Base-by-base conservation (phyloP, 345 rosid genomes). In the Barbarea vulgaris region DNA sequence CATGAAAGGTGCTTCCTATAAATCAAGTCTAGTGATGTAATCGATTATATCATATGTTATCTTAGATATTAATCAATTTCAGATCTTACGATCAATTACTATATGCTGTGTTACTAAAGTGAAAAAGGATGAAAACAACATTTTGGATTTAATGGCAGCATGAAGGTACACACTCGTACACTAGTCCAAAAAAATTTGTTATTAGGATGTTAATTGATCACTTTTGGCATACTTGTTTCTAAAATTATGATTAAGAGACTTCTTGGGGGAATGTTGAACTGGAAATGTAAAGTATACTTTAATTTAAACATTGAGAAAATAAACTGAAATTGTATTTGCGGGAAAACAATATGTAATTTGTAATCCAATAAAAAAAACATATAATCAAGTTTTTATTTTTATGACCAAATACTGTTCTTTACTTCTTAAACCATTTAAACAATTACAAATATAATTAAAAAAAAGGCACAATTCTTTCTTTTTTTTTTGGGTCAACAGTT, bases 21-120 rank as follows among this genome's bases (percentile, higher is more conserved):
- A 64, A 77, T 77, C 77, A 46, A 77, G 17, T 64, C 68, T 70
- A 57, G 39, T 77, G 68, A 56, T 57, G 72, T n/a, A 9, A 64
- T 48, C 80, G 80, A 77, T 63, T 62, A 61, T 63, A 46, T 77
- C 70, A 52, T 54, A 54, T 76, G 65, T 60, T 60, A 63, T 76
- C 58, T 54, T 55, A 14, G 28, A 69, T 12, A 22, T 75, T 1
- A 9, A 27, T 5, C 8, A 7, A 6, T 10, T 25, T 58, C 21
- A 19, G 17, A 67, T 37, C 17, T 27, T 31, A 4, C 12, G 50
- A 30, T 41, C 4, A n/a, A 21, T 17, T n/a, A 7, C 12, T n/a
- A 54, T 39, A 5, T 8, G n/a, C 36, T 22, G 33, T 22, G 34
- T 56, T 56, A 47, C 7, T 4, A 5, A 46, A 22, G 59, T 47